phyloP scores from a whole-genome alignment of 2,329 filamentous ascomycete genomes.

The Microascus cirrosus region DNA sequence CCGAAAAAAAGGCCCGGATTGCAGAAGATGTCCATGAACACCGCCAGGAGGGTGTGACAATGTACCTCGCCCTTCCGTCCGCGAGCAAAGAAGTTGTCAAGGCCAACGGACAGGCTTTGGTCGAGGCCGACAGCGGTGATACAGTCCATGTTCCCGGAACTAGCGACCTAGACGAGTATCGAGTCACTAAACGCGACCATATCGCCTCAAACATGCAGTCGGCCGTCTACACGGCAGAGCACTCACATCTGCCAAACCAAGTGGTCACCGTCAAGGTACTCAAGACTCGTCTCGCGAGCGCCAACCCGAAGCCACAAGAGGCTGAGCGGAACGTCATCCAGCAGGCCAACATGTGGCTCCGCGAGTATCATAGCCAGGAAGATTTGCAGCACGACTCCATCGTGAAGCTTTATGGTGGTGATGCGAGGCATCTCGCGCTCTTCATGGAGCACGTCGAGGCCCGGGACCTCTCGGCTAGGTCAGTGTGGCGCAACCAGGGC shows the following conservation, averaged over 20 bases:
- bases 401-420: constrained; percentile 45
- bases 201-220: constrained; percentile 44
- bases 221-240: constrained; percentile 42
- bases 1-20: constrained; percentile 4
- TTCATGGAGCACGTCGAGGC: constrained; percentile 53
- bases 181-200: constrained; percentile 42
- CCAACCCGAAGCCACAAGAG: constrained; percentile 32
- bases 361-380: constrained; percentile 7
- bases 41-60: constrained; percentile 7
- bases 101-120: constrained; percentile 34
- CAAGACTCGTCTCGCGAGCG: constrained; percentile 34
- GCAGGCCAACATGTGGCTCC: constrained; percentile 44
- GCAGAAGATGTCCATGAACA: neutral
- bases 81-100: constrained; percentile 30
- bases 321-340: constrained; percentile 44
- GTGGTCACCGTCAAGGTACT: constrained; percentile 51
- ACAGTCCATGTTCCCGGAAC: constrained; percentile 36
- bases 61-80: neutral
- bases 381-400: constrained; percentile 42
- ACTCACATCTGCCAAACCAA: constrained; percentile 39
- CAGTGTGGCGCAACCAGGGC: constrained; percentile 34
- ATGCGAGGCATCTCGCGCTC: constrained; percentile 46
- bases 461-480: constrained; percentile 36
- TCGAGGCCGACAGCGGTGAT: constrained; percentile 38
- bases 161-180: constrained; percentile 40